These are phyloP conservation scores for Macrocystidia cucumis DNA, from an alignment of 1,284 basidiomycete species.

Conservation along the genomic window DNA sequence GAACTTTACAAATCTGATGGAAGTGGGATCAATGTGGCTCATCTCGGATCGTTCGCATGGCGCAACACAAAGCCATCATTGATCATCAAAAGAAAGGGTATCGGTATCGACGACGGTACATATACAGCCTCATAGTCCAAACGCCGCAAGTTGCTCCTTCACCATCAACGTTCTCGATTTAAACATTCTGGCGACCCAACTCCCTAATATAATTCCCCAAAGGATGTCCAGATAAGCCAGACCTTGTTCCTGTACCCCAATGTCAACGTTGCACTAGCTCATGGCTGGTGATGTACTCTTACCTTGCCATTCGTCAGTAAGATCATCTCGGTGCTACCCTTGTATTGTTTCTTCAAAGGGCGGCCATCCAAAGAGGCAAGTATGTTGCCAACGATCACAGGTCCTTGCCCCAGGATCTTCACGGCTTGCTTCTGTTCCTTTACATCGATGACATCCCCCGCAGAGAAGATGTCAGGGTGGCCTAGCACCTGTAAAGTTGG, in stretches of 20 bases:
- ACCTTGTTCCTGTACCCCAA: constrained; percentile 30
- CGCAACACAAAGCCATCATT: no score
- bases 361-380: constrained; percentile 28
- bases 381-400: constrained; percentile 37
- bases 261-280: constrained; percentile 4
- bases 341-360: constrained; percentile 30
- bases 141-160: no score
- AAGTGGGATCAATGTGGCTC: no score
- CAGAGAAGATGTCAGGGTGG: constrained; percentile 44
- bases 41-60: no score
- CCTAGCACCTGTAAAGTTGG: constrained; percentile 41
- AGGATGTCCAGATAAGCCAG: constrained; percentile 31
- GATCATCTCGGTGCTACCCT: constrained; percentile 39
- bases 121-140: no score
- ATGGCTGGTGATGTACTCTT: constrained; percentile 9
- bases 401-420: constrained; percentile 36
- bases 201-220: constrained; percentile 34
- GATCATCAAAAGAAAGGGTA: no score
- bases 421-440: constrained; percentile 47
- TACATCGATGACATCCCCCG: constrained; percentile 51
- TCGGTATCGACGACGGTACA: no score
- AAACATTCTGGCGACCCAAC: constrained; percentile 20
- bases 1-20: no score
- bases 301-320: constrained; percentile 51
- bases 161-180: constrained; percentile 19